phyloP scores from a whole-genome alignment of 1,284 basidiomycete species.

The Sphagnurus paluster region DNA sequence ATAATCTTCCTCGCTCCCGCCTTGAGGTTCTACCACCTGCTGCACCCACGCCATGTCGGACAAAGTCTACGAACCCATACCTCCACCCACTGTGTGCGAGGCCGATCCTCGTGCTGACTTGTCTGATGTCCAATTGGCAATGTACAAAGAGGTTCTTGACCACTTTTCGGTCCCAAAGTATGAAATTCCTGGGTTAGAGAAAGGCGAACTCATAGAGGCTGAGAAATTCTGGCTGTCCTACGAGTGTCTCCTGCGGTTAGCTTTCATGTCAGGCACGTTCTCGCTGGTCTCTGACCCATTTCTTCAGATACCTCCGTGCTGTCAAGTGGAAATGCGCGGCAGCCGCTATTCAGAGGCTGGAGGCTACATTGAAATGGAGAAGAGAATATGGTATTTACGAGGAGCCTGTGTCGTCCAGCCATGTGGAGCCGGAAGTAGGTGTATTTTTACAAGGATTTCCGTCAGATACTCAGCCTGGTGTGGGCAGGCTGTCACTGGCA shows the following conservation, averaged over 20 bases:
- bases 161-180: slow-evolving; percentile 60
- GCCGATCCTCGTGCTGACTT: slow-evolving; percentile 37
- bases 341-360: slow-evolving; percentile 60
- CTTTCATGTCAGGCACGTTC: neutral
- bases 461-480: slow-evolving; percentile 10
- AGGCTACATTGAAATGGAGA: slow-evolving; percentile 73
- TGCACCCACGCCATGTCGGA: slow-evolving; percentile 27
- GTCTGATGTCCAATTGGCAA: slow-evolving; percentile 46
- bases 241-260: slow-evolving; percentile 67
- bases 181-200: slow-evolving; percentile 47
- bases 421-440: slow-evolving; percentile 71
- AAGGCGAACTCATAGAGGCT: slow-evolving; percentile 53
- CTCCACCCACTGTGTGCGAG: slow-evolving; percentile 31
- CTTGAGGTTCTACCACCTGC: slow-evolving; percentile 4
- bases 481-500: slow-evolving; percentile 66
- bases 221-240: slow-evolving; percentile 79
- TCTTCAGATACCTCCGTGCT: slow-evolving; percentile 63
- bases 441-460: neutral
- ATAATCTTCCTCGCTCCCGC: slow-evolving; percentile 6
- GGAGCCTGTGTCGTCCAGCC: slow-evolving; percentile 51
- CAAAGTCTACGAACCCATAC: slow-evolving; percentile 35
- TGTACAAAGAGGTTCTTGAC: slow-evolving; percentile 55
- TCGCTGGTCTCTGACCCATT: neutral
- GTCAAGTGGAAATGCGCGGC: slow-evolving; percentile 61
- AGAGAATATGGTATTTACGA: slow-evolving; percentile 71